A percentile compares a stretch with the other conserved stretches of the same genome.
Conservation (phyloP, 2,329 filamentous ascomycete species). For the Alternaria ventricosa region DNA sequence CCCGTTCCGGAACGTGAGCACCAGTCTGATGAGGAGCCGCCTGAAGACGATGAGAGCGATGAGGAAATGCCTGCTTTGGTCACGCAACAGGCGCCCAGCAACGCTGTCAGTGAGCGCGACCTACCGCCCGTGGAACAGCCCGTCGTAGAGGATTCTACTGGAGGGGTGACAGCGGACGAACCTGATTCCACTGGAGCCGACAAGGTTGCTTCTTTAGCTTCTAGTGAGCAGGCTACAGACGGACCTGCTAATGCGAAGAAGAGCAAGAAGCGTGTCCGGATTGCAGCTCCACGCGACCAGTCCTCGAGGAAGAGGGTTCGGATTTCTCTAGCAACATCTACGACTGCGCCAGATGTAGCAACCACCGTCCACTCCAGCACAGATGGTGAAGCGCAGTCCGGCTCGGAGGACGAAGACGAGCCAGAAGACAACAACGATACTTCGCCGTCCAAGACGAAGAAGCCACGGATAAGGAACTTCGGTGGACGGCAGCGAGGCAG, state of each 20-base stretch:
- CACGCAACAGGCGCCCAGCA: not conserved
- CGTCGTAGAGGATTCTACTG: not conserved
- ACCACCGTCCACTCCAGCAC: constrained; percentile 6
- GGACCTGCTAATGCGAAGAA: not conserved
- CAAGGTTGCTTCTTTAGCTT: not conserved
- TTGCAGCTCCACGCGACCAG: constrained; percentile 15
- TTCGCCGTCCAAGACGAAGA: constrained; percentile 10
- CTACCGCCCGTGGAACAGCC: not conserved
- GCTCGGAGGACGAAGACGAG: constrained; percentile 18
- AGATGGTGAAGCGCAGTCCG: constrained; percentile 15
- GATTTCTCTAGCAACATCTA: not conserved
- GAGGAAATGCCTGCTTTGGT: constrained; percentile 3
- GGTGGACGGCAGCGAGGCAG: constrained; percentile 16
- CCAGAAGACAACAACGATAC: not conserved
- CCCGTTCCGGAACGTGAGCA: constrained; percentile 6
- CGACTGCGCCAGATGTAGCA: not conserved
- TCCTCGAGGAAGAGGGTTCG: constrained; percentile 22
- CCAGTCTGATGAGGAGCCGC: not conserved
- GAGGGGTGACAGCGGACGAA: not conserved
- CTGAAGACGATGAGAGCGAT: constrained; percentile 12
- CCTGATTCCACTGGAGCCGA: not conserved
- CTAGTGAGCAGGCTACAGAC: not conserved
- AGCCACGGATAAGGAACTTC: constrained; percentile 1
- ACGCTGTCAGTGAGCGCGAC: not conserved
- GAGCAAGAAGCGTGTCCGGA: constrained; percentile 29